These are phyloP conservation scores for Alliaria petiolata DNA, from an alignment of 345 rosid species.

Conservation along the genomic window DNA sequence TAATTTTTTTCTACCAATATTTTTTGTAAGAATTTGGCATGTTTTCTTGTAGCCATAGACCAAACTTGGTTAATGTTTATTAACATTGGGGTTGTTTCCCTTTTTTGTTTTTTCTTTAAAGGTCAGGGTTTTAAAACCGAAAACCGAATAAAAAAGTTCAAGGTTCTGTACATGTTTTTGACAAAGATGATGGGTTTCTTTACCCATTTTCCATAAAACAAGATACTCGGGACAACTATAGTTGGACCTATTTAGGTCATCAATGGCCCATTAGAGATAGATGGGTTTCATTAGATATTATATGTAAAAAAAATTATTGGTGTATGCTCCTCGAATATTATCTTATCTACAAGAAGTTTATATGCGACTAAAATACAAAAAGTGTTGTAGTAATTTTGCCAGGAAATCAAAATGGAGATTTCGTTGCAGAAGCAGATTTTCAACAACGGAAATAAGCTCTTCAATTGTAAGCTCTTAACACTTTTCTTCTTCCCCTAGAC, in stretches of 20 bases:
- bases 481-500: background rate
- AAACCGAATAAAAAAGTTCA: too few species aligned
- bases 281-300: background rate
- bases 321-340: constrained; percentile 4
- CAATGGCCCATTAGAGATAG: constrained; percentile 1
- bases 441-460: constrained; percentile 13
- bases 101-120: too few species aligned
- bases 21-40: too few species aligned
- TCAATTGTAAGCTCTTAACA: constrained; percentile 38
- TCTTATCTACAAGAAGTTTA: constrained; percentile 25
- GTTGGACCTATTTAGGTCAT: background rate
- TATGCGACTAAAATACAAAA: constrained; percentile 18
- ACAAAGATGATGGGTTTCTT: too few species aligned
- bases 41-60: too few species aligned
- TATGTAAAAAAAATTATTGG: background rate
- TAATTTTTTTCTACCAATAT: too few species aligned
- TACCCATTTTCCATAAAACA: too few species aligned
- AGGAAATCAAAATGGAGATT: constrained; percentile 20
- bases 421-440: constrained; percentile 25
- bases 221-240: too few species aligned
- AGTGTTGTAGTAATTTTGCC: background rate
- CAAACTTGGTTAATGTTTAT: too few species aligned
- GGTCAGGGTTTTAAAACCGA: too few species aligned
- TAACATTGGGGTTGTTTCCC: too few species aligned
- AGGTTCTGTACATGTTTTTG: too few species aligned